A percentile compares a stretch with the other conserved stretches of the same genome.
These are phyloP conservation scores for Aspergillus olivimuriae DNA, from an alignment of 495 filamentous ascomycete genomes.

Conservation along the genomic window DNA sequence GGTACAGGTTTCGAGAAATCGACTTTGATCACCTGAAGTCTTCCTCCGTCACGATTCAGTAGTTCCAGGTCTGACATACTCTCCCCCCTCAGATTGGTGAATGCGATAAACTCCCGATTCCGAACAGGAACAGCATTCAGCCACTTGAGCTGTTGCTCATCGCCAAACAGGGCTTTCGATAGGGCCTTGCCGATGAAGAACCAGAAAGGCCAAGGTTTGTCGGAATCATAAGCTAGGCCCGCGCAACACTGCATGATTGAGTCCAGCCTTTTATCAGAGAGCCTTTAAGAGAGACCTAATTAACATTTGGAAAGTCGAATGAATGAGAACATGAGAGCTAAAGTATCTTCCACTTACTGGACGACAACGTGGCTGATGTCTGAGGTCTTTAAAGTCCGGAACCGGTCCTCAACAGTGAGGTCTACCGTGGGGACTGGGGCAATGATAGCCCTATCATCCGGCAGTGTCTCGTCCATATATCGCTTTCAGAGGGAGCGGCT, in stretches of 20 bases:
- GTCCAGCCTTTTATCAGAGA: slow-evolving; percentile 1
- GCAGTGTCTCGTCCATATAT: slow-evolving; percentile 11
- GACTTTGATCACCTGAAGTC: slow-evolving; percentile 5
- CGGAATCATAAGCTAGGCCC: slow-evolving; percentile 3
- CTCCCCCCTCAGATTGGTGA: slow-evolving; percentile 4
- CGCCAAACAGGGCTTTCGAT: slow-evolving; percentile 6
- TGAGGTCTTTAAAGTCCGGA: neutral
- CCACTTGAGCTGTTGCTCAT: slow-evolving; percentile 6
- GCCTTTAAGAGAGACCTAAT: no score
- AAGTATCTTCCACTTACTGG: neutral
- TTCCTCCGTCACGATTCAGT: neutral
- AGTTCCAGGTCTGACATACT: neutral
- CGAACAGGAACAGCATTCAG: slow-evolving; percentile 4
- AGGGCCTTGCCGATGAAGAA: slow-evolving; percentile 10
- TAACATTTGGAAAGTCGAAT: no score
- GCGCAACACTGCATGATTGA: slow-evolving; percentile 7
- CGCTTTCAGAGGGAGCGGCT: no score
- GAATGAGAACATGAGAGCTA: no score
- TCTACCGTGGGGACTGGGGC: slow-evolving; percentile 5
- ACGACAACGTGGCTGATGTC: neutral
- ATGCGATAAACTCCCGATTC: slow-evolving; percentile 6
- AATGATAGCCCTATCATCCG: slow-evolving; percentile 1
- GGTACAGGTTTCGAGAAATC: slow-evolving; percentile 6
- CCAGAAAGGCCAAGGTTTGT: slow-evolving; percentile 9
- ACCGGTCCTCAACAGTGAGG: neutral